Conservation (phyloP, 2,329 filamentous ascomycete genomes). For the Ophiosphaerella korrae region DNA sequence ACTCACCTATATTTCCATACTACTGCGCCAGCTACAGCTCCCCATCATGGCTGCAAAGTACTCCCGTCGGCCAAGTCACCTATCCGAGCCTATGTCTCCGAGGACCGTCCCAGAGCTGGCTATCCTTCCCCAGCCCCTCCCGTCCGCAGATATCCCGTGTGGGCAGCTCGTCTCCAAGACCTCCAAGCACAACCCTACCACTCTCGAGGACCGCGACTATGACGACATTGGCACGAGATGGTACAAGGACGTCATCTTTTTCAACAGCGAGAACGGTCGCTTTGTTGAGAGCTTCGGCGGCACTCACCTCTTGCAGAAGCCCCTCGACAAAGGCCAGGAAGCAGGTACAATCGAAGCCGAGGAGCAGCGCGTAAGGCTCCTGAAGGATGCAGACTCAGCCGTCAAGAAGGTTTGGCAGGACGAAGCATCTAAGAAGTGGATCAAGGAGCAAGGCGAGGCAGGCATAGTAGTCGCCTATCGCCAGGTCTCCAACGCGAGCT, state of each 20-base stretch:
- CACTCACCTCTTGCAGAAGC: constrained; percentile 36
- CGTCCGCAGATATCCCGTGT: constrained; percentile 31
- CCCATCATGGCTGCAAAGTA: constrained; percentile 33
- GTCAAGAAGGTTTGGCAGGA: constrained; percentile 34
- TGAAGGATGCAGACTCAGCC: constrained; percentile 36
- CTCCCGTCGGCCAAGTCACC: constrained; percentile 33
- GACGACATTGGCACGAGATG: constrained; percentile 42
- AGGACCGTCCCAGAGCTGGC: constrained; percentile 40
- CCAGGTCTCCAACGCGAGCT: constrained; percentile 41
- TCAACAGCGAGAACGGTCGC: constrained; percentile 25
- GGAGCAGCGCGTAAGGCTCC: constrained; percentile 36
- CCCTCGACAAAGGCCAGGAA: constrained; percentile 29
- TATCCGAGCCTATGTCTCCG: constrained; percentile 35
- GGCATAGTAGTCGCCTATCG: constrained; percentile 41
- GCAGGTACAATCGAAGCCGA: constrained; percentile 44
- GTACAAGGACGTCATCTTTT: constrained; percentile 46
- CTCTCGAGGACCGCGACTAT: constrained; percentile 41
- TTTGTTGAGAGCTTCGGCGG: constrained; percentile 41
- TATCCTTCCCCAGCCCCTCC: constrained; percentile 38
- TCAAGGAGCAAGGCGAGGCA: constrained; percentile 34
- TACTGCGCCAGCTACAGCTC: constrained; percentile 3
- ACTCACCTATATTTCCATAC: background rate
- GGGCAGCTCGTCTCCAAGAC: constrained; percentile 40
- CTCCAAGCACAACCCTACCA: constrained; percentile 34
- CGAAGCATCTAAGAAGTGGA: constrained; percentile 31